These are phyloP conservation scores for Kluyveromyces dobzhanskii DNA, from an alignment of 805 yeast genomes.

Conservation along the genomic window DNA sequence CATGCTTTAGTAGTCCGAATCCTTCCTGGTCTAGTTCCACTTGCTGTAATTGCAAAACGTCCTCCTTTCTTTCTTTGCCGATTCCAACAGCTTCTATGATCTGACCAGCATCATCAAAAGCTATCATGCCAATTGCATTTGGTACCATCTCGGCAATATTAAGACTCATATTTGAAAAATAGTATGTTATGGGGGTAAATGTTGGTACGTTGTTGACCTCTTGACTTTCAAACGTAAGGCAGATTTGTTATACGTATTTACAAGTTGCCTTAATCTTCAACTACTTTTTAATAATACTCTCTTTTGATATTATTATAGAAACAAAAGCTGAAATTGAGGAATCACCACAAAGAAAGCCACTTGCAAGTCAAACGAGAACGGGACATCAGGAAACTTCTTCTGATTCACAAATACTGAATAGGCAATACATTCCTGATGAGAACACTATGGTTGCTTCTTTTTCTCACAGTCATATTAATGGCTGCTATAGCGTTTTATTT, in stretches of 20 bases:
- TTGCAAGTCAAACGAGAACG: too few relatives aligned
- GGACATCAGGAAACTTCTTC: too few relatives aligned
- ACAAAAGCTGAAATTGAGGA: too few relatives aligned
- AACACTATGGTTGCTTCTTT: conserved; percentile 5
- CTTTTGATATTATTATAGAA: too few relatives aligned
- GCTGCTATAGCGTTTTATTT: conserved; percentile 12
- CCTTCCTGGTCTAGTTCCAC: conserved; percentile 21
- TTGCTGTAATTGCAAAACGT: conserved; percentile 18
- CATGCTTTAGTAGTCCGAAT: conserved; percentile 17
- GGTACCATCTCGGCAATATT: conserved; percentile 13
- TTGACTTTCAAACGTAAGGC: too few relatives aligned
- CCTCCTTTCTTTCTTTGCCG: conserved; percentile 21
- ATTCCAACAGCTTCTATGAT: conserved; percentile 25
- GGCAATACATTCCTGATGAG: not conserved
- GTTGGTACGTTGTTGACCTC: conserved; percentile 1
- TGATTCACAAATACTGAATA: too few relatives aligned
- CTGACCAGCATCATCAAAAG: conserved; percentile 26
- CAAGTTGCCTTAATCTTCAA: too few relatives aligned
- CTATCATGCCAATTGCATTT: conserved; percentile 23
- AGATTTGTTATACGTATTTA: too few relatives aligned
- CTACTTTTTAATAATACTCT: too few relatives aligned
- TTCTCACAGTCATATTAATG: conserved; percentile 2
- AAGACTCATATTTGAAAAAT: conserved; percentile 4
- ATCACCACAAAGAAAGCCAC: too few relatives aligned
- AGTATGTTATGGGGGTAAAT: too few relatives aligned